Percentiles rank a stretch among this genome's conserved stretches.
Evolutionary conservation across 1,139 yeast species (phyloP).

Genomic region (Taiozyma sp.): DNA sequence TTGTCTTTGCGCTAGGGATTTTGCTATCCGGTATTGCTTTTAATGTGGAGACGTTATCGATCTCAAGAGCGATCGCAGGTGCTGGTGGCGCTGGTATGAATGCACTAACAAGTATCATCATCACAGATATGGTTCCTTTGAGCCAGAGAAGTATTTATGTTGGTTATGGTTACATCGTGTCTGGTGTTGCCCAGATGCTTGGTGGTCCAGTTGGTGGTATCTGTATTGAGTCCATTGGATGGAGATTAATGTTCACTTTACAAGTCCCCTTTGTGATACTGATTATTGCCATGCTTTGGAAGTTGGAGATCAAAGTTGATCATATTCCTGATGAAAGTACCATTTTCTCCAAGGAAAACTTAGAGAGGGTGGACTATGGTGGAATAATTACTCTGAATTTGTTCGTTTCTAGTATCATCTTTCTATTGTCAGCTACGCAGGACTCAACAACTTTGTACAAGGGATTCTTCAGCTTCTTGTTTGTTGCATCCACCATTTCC

Average conservation of each 20-base stretch:
- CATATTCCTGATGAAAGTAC: constrained; percentile 30
- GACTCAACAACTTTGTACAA: constrained; percentile 8
- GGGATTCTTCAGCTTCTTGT: constrained; percentile 3
- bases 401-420: constrained; percentile 45
- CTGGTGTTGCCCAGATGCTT: constrained; percentile 60
- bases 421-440: constrained; percentile 28
- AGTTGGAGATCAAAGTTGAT: constrained; percentile 22
- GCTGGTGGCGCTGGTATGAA: constrained; percentile 48
- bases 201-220: constrained; percentile 76
- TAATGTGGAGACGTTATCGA: constrained; percentile 35
- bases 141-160: constrained; percentile 43
- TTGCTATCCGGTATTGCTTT: constrained; percentile 37
- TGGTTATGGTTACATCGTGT: constrained; percentile 56
- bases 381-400: constrained; percentile 65
- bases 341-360: constrained; percentile 35
- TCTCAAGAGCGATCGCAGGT: constrained; percentile 46
- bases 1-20: constrained; percentile 39
- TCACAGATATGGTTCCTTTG: constrained; percentile 44
- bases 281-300: constrained; percentile 33
- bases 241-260: constrained; percentile 61
- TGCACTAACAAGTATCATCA: constrained; percentile 40
- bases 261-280: constrained; percentile 60
- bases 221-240: constrained; percentile 66
- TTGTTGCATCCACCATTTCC: constrained; percentile 9
- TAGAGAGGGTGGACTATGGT: constrained; percentile 63